Percentiles rank a stretch among this genome's conserved stretches.
Evolutionary conservation across 129 eudicot genomes (phyloP).

Genomic region (Flaveria brownii): DNA sequence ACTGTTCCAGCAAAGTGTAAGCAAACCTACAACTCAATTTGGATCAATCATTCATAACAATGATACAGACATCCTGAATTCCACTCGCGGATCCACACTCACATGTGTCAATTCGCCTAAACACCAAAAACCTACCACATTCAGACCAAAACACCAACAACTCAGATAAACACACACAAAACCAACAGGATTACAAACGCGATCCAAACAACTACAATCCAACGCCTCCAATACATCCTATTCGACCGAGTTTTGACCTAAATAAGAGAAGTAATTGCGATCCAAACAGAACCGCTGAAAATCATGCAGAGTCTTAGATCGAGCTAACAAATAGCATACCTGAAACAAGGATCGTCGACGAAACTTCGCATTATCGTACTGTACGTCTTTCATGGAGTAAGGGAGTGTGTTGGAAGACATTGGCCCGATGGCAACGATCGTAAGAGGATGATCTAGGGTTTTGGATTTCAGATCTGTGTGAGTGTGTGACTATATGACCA

Average conservation of each 20-base stretch:
- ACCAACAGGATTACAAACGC: background rate
- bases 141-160: conserved; percentile 22
- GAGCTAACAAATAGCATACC: conserved; percentile 34
- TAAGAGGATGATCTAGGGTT: conserved; percentile 23
- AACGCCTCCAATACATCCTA: conserved; percentile 7
- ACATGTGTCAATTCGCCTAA: background rate
- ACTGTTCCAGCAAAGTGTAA: background rate
- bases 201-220: background rate
- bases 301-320: conserved; percentile 19
- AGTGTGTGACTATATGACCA: background rate
- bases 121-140: conserved; percentile 11
- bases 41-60: background rate
- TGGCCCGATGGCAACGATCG: background rate
- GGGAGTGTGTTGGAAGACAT: conserved; percentile 64
- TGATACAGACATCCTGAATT: conserved; percentile 11
- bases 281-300: conserved; percentile 9
- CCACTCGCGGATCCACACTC: conserved; percentile 2
- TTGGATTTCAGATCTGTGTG: conserved; percentile 33
- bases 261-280: background rate
- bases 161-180: conserved; percentile 4
- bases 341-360: conserved; percentile 68
- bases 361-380: conserved; percentile 87
- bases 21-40: background rate
- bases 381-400: conserved; percentile 69
- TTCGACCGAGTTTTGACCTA: background rate